A percentile compares a stretch with the other conserved stretches of the same genome.
Evolutionary conservation across 2,329 filamentous ascomycete species (phyloP).

Genomic region (Alternaria rosae): DNA sequence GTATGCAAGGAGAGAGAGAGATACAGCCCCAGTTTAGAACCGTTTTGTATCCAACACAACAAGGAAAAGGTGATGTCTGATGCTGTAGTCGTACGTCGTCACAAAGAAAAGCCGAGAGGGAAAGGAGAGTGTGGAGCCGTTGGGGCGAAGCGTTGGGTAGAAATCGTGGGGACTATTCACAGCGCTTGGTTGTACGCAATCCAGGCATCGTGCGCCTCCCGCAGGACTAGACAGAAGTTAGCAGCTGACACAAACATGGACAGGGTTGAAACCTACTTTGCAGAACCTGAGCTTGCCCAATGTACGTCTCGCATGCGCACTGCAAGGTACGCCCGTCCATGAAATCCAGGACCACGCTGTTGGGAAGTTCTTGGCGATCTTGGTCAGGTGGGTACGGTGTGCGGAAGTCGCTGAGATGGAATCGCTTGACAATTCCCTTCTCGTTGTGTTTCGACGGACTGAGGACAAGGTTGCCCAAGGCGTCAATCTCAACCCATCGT

Average conservation of each 20-base stretch:
- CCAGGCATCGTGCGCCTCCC: constrained; percentile 50
- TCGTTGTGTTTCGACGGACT: constrained; percentile 71
- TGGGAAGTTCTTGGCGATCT: constrained; percentile 89
- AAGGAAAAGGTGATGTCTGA: constrained; percentile 14
- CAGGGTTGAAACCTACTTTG: constrained; percentile 35
- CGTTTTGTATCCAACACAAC: constrained; percentile 16
- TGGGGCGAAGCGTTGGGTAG: background rate
- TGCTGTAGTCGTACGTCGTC: constrained; percentile 19
- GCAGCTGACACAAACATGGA: background rate
- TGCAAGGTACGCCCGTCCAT: constrained; percentile 68
- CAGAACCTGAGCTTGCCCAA: constrained; percentile 46
- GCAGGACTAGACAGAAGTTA: constrained; percentile 40
- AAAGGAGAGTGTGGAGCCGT: constrained; percentile 10
- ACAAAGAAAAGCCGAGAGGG: constrained; percentile 14
- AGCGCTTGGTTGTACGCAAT: constrained; percentile 40
- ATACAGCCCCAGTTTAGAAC: constrained; percentile 10
- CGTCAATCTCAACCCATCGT: constrained; percentile 84
- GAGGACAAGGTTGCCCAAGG: constrained; percentile 82
- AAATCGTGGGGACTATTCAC: constrained; percentile 8
- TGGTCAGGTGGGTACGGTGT: constrained; percentile 83
- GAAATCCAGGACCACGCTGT: constrained; percentile 75
- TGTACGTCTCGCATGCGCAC: constrained; percentile 58
- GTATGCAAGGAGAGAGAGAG: constrained; percentile 11
- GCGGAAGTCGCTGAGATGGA: constrained; percentile 85
- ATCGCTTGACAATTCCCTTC: constrained; percentile 75